These are phyloP conservation scores for Parachaetomium inaequale DNA, from an alignment of 495 filamentous ascomycete species.

Conservation along the genomic window DNA sequence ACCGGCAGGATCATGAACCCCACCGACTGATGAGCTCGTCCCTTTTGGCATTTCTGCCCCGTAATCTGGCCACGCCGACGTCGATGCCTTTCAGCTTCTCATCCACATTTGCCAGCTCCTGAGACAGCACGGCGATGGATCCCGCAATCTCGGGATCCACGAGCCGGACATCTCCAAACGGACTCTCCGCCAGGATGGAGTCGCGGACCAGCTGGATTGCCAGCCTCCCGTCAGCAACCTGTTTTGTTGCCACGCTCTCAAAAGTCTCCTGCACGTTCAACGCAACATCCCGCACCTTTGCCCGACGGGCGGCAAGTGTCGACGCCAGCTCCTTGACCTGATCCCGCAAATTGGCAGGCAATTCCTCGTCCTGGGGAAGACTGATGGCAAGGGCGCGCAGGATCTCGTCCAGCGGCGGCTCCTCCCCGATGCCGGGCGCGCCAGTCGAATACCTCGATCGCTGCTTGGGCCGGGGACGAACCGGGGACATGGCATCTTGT, in stretches of 20 bases:
- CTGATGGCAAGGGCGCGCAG: constrained; percentile 32
- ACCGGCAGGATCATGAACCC: constrained; percentile 23
- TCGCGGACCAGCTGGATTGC: constrained; percentile 43
- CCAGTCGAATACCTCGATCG: constrained; percentile 32
- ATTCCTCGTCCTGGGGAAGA: constrained; percentile 25
- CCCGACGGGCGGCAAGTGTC: constrained; percentile 31
- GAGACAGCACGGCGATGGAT: constrained; percentile 34
- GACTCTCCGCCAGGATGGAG: constrained; percentile 42
- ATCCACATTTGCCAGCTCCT: constrained; percentile 35
- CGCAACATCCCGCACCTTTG: constrained; percentile 37
- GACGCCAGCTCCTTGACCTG: constrained; percentile 20
- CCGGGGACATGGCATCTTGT: constrained; percentile 24
- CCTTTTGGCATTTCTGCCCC: constrained; percentile 36
- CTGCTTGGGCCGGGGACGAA: constrained; percentile 24
- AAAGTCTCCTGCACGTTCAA: constrained; percentile 38
- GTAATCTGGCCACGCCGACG: constrained; percentile 23
- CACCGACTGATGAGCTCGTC: constrained; percentile 42
- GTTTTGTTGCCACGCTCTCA: constrained; percentile 33
- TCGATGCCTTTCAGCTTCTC: constrained; percentile 29
- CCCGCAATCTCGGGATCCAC: constrained; percentile 42
- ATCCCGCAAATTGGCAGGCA: constrained; percentile 4
- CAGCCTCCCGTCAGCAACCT: constrained; percentile 38
- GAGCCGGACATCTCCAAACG: constrained; percentile 36
- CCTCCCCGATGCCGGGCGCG: constrained; percentile 19
- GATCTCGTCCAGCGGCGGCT: constrained; percentile 33